A percentile compares a stretch with the other conserved stretches of the same genome.
These are phyloP conservation scores for Cryptomeria japonica DNA, from an alignment of 75 land plant species.

Conservation along the genomic window DNA sequence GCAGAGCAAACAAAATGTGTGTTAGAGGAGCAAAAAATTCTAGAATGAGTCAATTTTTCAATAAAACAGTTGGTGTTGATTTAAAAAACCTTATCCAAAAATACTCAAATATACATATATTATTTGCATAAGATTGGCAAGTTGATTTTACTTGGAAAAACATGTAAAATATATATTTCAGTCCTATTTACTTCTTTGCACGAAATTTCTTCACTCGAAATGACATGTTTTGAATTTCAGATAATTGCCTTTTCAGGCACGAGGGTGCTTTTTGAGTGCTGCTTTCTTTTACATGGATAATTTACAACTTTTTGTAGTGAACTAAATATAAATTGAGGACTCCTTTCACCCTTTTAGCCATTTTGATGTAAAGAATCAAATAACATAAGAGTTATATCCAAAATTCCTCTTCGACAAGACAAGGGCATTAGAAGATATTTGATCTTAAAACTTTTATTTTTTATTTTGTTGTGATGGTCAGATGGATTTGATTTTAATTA, in stretches of 20 bases:
- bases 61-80: not conserved
- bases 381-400: not conserved
- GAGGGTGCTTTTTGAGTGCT: not conserved
- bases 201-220: not conserved
- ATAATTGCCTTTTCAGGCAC: not conserved
- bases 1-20: slow-evolving; percentile 44
- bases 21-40: slow-evolving; percentile 11
- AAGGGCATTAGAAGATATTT: too few species aligned
- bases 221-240: not conserved
- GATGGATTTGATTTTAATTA: too few species aligned
- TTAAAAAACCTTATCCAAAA: not conserved
- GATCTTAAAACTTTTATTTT: not conserved
- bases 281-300: not conserved
- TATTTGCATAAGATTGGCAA: not conserved
- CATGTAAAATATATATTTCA: not conserved
- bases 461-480: not conserved
- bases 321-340: not conserved
- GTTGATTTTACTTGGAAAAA: not conserved
- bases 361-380: not conserved
- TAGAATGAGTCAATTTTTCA: not conserved
- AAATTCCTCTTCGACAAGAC: not conserved
- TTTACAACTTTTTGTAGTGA: not conserved
- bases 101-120: not conserved
- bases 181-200: not conserved
- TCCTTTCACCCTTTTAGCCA: not conserved